Conservation (phyloP, 441 rosid genomes). For the Pelargonium citronellum region DNA sequence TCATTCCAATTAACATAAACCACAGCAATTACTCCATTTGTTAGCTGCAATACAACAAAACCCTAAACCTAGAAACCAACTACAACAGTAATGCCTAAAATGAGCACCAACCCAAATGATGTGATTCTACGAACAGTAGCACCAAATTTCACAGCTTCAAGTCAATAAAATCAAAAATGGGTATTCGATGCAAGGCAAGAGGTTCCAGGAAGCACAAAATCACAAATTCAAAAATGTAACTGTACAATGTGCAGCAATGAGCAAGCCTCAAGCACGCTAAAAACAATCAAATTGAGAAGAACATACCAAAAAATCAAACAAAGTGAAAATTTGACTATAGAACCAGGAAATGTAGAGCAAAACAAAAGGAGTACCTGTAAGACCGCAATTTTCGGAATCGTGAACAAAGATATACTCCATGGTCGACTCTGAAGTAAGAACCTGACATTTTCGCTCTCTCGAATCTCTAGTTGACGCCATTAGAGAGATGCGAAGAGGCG, state of each 20-base stretch:
- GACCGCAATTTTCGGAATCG: background rate
- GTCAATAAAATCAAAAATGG: background rate
- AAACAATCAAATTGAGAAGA: background rate
- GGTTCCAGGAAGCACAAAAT: too few relatives aligned
- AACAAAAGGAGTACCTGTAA: slow-evolving; percentile 21
- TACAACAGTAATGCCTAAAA: background rate
- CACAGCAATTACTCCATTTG: background rate
- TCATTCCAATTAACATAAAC: background rate
- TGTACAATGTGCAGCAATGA: too few relatives aligned
- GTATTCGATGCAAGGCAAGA: too few relatives aligned
- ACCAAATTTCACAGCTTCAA: background rate
- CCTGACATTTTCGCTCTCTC: background rate
- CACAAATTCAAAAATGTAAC: too few relatives aligned
- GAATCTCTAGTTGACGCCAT: background rate
- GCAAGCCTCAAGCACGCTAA: background rate
- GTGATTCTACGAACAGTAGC: background rate
- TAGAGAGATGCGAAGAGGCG: background rate
- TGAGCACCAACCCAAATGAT: background rate
- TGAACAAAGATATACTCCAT: slow-evolving; percentile 22
- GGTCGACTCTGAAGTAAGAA: slow-evolving; percentile 8
- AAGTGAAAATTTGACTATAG: background rate
- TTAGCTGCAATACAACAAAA: background rate
- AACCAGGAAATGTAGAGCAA: background rate
- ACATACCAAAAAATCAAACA: background rate
- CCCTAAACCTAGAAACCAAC: background rate